Base-by-base conservation (phyloP, 148 eudicot species). In the Pharnaceum exiguum region DNA sequence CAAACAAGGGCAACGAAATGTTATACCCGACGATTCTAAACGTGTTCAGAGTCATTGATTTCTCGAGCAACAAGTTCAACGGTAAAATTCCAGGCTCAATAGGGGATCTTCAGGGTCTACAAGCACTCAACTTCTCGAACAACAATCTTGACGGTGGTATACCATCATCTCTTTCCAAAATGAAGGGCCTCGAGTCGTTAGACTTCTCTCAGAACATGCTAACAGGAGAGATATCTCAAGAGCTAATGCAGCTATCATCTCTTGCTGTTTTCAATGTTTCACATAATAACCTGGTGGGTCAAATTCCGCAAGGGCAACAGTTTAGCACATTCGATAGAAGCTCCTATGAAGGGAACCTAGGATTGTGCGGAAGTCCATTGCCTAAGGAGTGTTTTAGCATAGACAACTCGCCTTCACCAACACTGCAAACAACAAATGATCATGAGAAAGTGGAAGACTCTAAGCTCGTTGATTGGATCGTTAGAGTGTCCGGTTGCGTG, bases 331-430 rank as follows among this genome's bases (percentile, higher is more conserved):
- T 72, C 24, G 49, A 61, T 0, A 50, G 53, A 13, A 61, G 43
- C 23, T 62, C 80, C 1, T 75, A 38, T 52, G 37, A n/a, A 0
- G 78, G 73, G 2, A 79, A 76, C 24, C 26, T 26, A 2, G 74
- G 38, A 9, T 43, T 76, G 5, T 76, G 71, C 46, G 80, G 76
- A 23, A 23, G 5, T 23, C 80, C 80, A 24, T 43, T 66, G 43
- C 47, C 75, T 19, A 47, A 35, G 10, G 50, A 22, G 10, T 71
- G 72, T 46, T 40, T 22, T 10, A 33, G 43, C 5, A 32, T 0
- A 11, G 22, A 31, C 33, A 46, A 42, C 17, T 16, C 21, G 12
- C 23, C 43, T 46, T 45, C 47, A 42, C 8, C 55, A 39, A 22
- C 13, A 0, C 19, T 24, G 24, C 19, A 47, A 25, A n/a, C 18